Evolutionary conservation across 192 early-diverging fungal species (phyloP), one percentile per base, ranked within the genome.

Genomic region (Chytriomyces sp.): DNA sequence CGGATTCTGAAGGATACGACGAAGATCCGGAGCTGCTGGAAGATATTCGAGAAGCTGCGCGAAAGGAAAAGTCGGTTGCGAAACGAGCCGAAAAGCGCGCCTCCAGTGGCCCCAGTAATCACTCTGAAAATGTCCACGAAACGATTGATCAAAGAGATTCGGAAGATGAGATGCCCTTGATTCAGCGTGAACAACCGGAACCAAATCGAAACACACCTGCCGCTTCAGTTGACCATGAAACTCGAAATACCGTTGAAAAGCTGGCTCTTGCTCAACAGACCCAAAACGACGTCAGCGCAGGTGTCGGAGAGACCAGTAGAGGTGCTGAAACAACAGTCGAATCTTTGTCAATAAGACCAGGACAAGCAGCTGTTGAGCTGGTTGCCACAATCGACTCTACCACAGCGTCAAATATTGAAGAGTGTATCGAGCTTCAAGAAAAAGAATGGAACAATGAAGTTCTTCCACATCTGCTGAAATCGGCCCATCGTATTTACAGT

Each of bases 11-110:
- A 59, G 11, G 16, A 18, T 71, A 59, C 5, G 53, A 50, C 5
- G 10, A 16, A 26, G 69, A 71, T 43, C 10, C 50, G n/a, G 69
- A 71, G 35, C 59, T 47, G 69, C 50, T n/a, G 20, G 13, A n/a
- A 9, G 69, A 71, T 13, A 47, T 68, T 44, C 43, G 47, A 9
- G 67, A 68, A 68, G 16, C 43, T 1, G 28, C 67, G 67, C 45
- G 28, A 18, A 35, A 68, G 45, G 11, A 16, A 9, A 57, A 20
- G 53, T 47, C 8, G 46, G 16, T 3, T 5, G 6, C 5, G 16
- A 47, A 68, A 68, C 13, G 24, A 9, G 10, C 24, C 5, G 16
- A 44, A 23, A 68, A 35, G 18, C 67, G 16, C 13, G 11, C 26
- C 11, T 10, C 8, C 8, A 20, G 18, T 18, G 20, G 59, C 45